Base-by-base conservation (phyloP, 495 filamentous ascomycete species). In the Penicillium paradoxum region DNA sequence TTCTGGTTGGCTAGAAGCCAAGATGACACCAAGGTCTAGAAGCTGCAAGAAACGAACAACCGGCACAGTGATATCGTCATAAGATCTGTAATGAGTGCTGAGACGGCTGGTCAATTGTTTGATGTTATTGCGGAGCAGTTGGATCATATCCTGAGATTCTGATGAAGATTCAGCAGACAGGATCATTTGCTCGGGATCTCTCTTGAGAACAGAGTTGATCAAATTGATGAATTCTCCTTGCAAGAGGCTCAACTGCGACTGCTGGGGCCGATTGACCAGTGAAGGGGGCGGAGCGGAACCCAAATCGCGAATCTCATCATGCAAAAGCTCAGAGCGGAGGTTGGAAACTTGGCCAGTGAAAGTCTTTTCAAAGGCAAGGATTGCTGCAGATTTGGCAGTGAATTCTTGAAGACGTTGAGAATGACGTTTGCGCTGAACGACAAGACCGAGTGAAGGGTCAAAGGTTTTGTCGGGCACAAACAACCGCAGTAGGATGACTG, bases 391-490 rank as follows among this genome's bases (percentile, higher is more conserved):
- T 56, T 85, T 84, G 0, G 66, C 56, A 18, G 74, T 63, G 13
- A 96, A 60, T 27, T 77, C 74, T 7, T 59, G 51, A 27, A 76
- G 77, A 2, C 84, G 69, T 46, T 82, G 74, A 2, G 75, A 56
- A 53, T 93, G 81, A 15, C 85, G 78, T 52, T 83, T 76, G 27
- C 83, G 78, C 57, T 90, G 83, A 5, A 97, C 73, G 34, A 85
- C 79, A n/a, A 86, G 77, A 49, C 81, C 79, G 49, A 91, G 73
- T 21, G 91, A 89, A 11, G 93, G 93, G 65, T 99, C 93, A 53
- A 88, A 92, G 3, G 86, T 78, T 61, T 83, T 83, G 64, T 95
- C 85, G 0, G 95, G 91, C 3, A 97, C 84, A 59, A 90, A 97
- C 7, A 97, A 78, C 39, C 80, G 79, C 24, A 99, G 69, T 30